A percentile compares a stretch with the other conserved stretches of the same genome.
Conservation (phyloP, 108 stramenopile species). For the Nitzschia sp. region DNA sequence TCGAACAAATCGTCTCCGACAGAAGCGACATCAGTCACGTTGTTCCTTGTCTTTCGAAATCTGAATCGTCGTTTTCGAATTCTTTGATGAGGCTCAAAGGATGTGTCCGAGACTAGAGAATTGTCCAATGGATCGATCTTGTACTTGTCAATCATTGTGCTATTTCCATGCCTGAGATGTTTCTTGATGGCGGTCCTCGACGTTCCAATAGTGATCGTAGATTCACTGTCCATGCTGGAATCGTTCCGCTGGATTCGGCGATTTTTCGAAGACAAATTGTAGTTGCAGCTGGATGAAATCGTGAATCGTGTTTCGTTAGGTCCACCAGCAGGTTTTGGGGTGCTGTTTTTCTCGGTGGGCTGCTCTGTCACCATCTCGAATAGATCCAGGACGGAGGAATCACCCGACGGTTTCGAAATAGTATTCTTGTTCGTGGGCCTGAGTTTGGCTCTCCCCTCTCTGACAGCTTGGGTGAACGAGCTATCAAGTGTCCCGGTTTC, state of each 20-base stretch:
- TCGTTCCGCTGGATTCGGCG: not conserved
- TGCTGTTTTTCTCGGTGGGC: not conserved
- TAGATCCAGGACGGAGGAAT: not conserved
- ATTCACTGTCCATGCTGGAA: not conserved
- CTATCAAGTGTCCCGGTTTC: not conserved
- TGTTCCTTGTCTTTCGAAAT: not conserved
- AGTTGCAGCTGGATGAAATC: not conserved
- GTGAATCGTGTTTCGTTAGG: not conserved
- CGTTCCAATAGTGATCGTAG: not conserved
- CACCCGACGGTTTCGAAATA: not conserved
- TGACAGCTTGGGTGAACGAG: not conserved
- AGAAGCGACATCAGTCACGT: not conserved
- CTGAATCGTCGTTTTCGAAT: conserved; percentile 5
- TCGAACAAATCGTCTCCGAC: not conserved
- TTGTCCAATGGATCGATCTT: not conserved
- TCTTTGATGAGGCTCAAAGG: not conserved
- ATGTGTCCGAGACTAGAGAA: conserved; percentile 1
- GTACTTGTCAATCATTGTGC: not conserved
- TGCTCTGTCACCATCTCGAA: not conserved
- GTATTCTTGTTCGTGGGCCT: not conserved
- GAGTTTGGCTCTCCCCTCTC: not conserved
- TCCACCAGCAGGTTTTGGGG: not conserved
- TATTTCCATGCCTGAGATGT: not conserved
- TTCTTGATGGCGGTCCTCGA: not conserved
- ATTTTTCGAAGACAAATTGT: not conserved